phyloP scores from a whole-genome alignment of 2,329 filamentous ascomycete genomes.

The Aspergillus melleus region DNA sequence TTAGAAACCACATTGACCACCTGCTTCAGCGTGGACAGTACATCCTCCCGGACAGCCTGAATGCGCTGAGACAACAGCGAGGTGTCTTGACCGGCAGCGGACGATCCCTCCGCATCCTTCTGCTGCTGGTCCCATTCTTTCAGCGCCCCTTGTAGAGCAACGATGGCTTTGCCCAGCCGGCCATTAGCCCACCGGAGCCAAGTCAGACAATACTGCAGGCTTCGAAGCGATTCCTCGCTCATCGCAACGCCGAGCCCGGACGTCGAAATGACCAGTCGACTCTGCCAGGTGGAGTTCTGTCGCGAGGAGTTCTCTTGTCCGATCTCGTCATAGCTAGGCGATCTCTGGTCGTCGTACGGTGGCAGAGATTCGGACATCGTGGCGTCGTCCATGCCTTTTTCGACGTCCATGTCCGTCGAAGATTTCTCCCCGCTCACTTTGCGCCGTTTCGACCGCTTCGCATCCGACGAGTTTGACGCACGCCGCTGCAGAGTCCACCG shows the following conservation, averaged over 20 bases:
- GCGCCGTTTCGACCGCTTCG: conserved; percentile 43
- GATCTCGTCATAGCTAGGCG: conserved; percentile 71
- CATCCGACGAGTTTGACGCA: conserved; percentile 34
- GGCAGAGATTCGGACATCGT: conserved; percentile 75
- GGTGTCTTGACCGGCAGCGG: conserved; percentile 18
- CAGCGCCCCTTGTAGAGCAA: conserved; percentile 70
- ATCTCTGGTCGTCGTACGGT: conserved; percentile 77
- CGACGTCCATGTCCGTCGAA: conserved; percentile 48
- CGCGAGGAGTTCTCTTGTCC: conserved; percentile 32
- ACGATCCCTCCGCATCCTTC: conserved; percentile 26
- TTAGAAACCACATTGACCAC: conserved; percentile 83
- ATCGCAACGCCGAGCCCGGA: conserved; percentile 89
- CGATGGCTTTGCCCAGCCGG: conserved; percentile 74
- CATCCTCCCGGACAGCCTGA: conserved; percentile 65
- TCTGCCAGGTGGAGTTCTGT: conserved; percentile 65
- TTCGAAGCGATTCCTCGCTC: conserved; percentile 81
- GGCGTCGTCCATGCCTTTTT: conserved; percentile 49
- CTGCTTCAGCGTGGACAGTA: conserved; percentile 75
- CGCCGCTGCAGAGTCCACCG: conserved; percentile 71
- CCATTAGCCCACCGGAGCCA: conserved; percentile 81
- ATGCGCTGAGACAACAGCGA: conserved; percentile 54
- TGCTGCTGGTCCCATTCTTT: conserved; percentile 72
- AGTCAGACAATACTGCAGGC: conserved; percentile 78
- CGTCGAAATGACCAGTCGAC: conserved; percentile 82
- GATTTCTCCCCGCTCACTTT: conserved; percentile 40